Conservation (phyloP, 495 filamentous ascomycete genomes). For the Hypoxylon trugodes region DNA sequence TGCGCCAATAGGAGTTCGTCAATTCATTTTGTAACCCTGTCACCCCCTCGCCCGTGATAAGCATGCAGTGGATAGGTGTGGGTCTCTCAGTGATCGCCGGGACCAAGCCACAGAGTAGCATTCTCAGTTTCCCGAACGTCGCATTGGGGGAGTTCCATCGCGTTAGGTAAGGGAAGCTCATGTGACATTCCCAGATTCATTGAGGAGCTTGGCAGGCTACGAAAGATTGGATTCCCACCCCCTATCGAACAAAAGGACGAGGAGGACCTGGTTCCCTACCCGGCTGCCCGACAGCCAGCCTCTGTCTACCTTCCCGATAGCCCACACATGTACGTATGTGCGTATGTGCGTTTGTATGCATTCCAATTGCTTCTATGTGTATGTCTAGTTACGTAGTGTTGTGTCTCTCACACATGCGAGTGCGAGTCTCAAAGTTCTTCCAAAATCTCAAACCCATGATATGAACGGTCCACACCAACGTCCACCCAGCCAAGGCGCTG, state of each 20-base stretch:
- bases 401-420: background rate
- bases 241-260: conserved; percentile 26
- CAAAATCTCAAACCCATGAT: conserved; percentile 17
- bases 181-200: conserved; percentile 44
- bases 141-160: conserved; percentile 42
- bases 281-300: conserved; percentile 5
- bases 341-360: background rate
- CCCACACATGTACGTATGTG: conserved; percentile 2
- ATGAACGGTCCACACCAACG: conserved; percentile 5
- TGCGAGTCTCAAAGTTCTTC: background rate
- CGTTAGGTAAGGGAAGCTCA: conserved; percentile 44
- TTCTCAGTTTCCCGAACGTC: conserved; percentile 42
- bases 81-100: conserved; percentile 37
- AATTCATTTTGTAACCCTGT: background rate
- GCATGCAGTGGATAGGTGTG: conserved; percentile 21
- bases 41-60: conserved; percentile 38
- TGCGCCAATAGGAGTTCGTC: conserved; percentile 38
- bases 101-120: conserved; percentile 46
- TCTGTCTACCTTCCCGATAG: no score
- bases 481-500: conserved; percentile 5
- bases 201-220: conserved; percentile 21
- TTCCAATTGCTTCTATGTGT: background rate
- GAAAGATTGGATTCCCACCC: conserved; percentile 38
- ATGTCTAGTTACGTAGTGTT: conserved; percentile 10
- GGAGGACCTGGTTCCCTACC: conserved; percentile 27